A percentile compares a stretch with the other conserved stretches of the same genome.
These are phyloP conservation scores for Beauveria sp. DNA, from an alignment of 2,329 filamentous ascomycete genomes.

Conservation along the genomic window DNA sequence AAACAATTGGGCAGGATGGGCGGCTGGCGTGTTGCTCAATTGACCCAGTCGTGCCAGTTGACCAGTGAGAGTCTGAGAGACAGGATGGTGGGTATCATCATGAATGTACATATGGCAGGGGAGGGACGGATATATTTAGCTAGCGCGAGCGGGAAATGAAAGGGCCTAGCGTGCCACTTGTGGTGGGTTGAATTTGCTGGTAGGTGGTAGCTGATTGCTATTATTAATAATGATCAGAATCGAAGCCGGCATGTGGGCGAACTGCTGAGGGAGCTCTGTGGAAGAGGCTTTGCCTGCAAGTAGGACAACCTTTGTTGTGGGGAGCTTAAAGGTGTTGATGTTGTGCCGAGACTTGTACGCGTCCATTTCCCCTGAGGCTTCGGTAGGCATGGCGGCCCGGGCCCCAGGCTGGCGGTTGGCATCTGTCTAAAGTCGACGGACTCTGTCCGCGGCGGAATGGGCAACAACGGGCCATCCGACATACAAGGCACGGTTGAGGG, in stretches of 20 bases:
- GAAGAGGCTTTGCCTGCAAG: no score
- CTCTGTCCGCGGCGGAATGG: background rate
- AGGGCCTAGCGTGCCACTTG: background rate
- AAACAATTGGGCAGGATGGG: background rate
- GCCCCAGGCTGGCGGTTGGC: background rate
- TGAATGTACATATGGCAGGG: background rate
- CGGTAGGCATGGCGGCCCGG: background rate
- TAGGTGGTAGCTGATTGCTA: no score
- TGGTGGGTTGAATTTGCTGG: no score
- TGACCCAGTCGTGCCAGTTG: background rate
- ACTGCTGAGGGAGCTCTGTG: background rate
- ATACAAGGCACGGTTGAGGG: background rate
- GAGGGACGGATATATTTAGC: conserved; percentile 10
- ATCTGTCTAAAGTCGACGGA: background rate
- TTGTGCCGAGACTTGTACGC: background rate
- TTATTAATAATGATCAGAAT: background rate
- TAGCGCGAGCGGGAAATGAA: conserved; percentile 9
- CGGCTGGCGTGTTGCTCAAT: conserved; percentile 1
- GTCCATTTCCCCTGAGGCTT: background rate
- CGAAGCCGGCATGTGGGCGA: background rate
- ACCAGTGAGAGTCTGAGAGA: no score
- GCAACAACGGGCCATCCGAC: background rate
- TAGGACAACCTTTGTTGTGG: background rate
- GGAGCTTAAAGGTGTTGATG: background rate
- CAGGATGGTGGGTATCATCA: background rate